phyloP scores from a whole-genome alignment of 2,329 filamentous ascomycete species.

The Lojkania enalia region DNA sequence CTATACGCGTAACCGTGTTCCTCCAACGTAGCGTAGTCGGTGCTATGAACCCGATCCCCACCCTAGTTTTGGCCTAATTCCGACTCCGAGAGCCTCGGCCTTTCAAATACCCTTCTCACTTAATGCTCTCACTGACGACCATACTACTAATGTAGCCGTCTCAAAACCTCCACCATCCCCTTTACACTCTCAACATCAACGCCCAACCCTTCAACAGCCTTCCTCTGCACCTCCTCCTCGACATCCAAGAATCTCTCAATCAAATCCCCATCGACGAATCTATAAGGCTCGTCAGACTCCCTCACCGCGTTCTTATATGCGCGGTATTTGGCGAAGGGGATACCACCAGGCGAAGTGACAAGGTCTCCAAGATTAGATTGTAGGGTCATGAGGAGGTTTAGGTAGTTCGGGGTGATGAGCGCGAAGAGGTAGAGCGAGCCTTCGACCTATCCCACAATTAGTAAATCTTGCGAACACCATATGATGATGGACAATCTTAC shows the following conservation, averaged over 20 bases:
- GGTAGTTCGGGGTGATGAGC: conserved; percentile 70
- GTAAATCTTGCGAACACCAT: not conserved
- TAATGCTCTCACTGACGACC: too few relatives aligned
- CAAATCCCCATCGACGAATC: conserved; percentile 91
- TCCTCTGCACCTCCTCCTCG: conserved; percentile 60
- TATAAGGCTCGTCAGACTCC: conserved; percentile 73
- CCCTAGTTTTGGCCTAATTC: too few relatives aligned
- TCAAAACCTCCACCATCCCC: conserved; percentile 63
- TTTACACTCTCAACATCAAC: conserved; percentile 60
- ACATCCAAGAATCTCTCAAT: conserved; percentile 82
- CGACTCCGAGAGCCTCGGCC: too few relatives aligned
- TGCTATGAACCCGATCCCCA: too few relatives aligned
- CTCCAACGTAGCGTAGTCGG: too few relatives aligned
- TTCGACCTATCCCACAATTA: conserved; percentile 66
- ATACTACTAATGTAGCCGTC: conserved; percentile 51
- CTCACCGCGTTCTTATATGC: conserved; percentile 75
- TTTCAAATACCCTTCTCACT: too few relatives aligned
- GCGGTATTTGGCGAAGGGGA: conserved; percentile 79
- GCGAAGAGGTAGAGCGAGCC: conserved; percentile 90
- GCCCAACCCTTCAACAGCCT: conserved; percentile 57
- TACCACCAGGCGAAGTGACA: conserved; percentile 69
- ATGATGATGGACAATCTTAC: conserved; percentile 56
- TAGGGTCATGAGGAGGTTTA: conserved; percentile 80
- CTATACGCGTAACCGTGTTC: too few relatives aligned
- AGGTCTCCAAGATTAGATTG: conserved; percentile 71